Evolutionary conservation across 169 alveolate genomes (phyloP), one percentile per base, ranked within the genome.

Genomic region (Plasmodium sp.): DNA sequence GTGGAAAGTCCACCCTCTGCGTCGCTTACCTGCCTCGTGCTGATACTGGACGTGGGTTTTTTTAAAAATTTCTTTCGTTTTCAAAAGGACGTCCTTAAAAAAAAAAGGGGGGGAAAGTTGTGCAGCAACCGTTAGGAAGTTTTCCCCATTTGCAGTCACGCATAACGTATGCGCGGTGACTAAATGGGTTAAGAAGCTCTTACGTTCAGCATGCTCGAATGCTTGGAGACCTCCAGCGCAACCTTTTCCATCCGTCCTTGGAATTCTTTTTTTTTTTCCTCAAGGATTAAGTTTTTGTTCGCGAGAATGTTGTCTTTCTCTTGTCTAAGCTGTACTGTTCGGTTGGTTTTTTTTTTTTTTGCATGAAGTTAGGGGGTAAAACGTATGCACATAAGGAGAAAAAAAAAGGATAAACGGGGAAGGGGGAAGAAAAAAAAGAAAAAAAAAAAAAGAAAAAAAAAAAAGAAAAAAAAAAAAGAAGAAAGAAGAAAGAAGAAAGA

Each of bases 141-240:
- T 67, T 18, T 18, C 14, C 10, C 9, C 77, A 67, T 67, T 67
- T 67, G 39, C 16, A 39, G 74, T 56, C 62, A 3, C 36, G 33
- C 77, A 36, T 12, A 33, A 72, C 62, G 3, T 43, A 41, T 54
- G 74, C 45, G 18, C 12, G 67, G 27, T 4, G n/a, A 84, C 45
- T 33, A 84, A 39, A 22, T 14, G 7, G 54, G 18, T 45, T 22
- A n/a, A 81, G 16, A 54, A 22, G 34, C n/a, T 41, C 41, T 79
- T 80, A 88, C 94, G 73, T 88, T 88, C 27, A 88, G 71, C 94
- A 88, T 88, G 74, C 71, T 18, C 73, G 94, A 88, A 73, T 88
- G 90, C 31, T 80, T 80, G n/a, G 14, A 18, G 6, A 88, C 72
- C 48, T 88, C 94, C 33, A 56, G 48, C 48, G 81, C 94, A 39